phyloP scores from a whole-genome alignment of 2,329 filamentous ascomycete species.

The Cordyceps cicadae region DNA sequence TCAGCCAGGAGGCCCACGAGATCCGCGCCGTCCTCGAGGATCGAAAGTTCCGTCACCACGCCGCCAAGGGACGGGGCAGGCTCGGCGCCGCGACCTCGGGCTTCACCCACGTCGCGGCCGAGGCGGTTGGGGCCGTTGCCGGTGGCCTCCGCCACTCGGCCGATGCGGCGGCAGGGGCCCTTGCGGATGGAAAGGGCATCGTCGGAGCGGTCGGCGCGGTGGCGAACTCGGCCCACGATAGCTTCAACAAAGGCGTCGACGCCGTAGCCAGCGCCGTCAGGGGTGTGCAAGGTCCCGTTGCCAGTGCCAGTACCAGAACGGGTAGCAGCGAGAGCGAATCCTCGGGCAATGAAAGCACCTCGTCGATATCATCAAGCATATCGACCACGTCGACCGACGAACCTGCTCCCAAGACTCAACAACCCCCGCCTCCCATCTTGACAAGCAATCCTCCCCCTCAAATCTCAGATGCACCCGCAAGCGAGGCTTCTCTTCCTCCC shows the following conservation, averaged over 20 bases:
- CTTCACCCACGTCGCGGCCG: neutral
- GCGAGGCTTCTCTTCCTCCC: neutral
- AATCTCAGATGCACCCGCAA: neutral
- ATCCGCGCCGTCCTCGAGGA: slow-evolving; percentile 1
- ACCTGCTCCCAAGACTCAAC: neutral
- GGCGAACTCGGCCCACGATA: neutral
- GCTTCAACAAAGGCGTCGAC: neutral
- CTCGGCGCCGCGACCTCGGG: neutral
- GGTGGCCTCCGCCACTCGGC: neutral
- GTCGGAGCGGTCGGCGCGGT: neutral
- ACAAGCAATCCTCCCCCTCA: neutral
- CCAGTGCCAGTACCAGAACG: neutral
- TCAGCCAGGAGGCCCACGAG: slow-evolving; percentile 4
- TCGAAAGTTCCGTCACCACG: neutral
- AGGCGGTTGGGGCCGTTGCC: neutral
- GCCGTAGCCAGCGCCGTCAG: neutral
- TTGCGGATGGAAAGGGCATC: neutral
- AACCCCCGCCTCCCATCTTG: neutral
- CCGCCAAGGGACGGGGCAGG: neutral
- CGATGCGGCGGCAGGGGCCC: neutral
- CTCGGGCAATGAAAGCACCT: neutral
- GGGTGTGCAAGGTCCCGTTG: neutral
- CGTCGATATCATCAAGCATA: neutral
- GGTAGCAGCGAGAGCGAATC: neutral
- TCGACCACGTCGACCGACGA: neutral